Percentiles rank a stretch among this genome's conserved stretches.
Evolutionary conservation across 106 monocot species (phyloP).

Genomic region (Dendrobium chrysotoxum): DNA sequence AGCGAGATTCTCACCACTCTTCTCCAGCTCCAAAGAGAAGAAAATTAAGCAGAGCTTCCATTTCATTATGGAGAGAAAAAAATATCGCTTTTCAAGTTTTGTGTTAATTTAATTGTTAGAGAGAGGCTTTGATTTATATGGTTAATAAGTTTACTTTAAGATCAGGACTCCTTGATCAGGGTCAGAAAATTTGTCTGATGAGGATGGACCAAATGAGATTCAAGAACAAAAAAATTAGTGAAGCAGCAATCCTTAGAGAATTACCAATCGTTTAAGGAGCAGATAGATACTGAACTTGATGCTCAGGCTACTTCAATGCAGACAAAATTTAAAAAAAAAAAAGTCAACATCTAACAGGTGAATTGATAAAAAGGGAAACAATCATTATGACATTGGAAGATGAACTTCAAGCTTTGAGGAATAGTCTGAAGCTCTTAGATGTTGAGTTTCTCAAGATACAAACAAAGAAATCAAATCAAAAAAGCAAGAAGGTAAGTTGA

Average conservation of each 20-base stretch:
- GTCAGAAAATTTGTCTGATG: constrained; percentile 25
- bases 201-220: not conserved
- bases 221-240: not conserved
- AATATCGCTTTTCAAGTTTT: too few species aligned
- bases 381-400: constrained; percentile 16
- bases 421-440: constrained; percentile 10
- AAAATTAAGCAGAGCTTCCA: too few species aligned
- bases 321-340: constrained; percentile 10
- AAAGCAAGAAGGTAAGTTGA: constrained; percentile 6
- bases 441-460: constrained; percentile 15
- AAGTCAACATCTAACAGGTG: constrained; percentile 13
- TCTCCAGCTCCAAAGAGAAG: too few species aligned
- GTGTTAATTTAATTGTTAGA: too few species aligned
- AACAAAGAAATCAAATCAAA: constrained; percentile 1
- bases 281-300: constrained; percentile 21
- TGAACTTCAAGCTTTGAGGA: constrained; percentile 10
- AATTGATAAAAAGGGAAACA: not conserved
- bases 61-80: too few species aligned
- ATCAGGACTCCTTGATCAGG: constrained; percentile 50
- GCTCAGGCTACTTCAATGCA: constrained; percentile 8
- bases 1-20: too few species aligned
- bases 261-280: not conserved
- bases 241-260: constrained; percentile 8
- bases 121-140: too few species aligned
- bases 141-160: constrained; percentile 10